Base-by-base conservation (phyloP, 73 alveolate species). In the Symbiodinium natans region DNA sequence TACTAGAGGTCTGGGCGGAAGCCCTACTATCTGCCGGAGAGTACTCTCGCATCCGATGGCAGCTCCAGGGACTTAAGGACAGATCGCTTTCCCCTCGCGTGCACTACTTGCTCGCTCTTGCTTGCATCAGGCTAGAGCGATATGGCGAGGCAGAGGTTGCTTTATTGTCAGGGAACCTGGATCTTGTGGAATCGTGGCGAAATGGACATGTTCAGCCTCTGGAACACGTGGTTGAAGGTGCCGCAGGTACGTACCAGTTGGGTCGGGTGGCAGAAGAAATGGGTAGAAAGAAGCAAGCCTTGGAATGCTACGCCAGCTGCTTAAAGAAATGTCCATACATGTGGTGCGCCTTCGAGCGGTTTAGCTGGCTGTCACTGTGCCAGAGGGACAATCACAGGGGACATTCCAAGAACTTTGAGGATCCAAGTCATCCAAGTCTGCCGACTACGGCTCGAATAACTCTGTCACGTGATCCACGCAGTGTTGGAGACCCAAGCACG, bases 331-430 rank as follows among this genome's bases (percentile, higher is more conserved):
- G 93, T 29, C 93, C 93, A 8, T 86, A 46, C 41, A 86, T 86
- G 93, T 86, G 93, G 93, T 48, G 93, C 34, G 93, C 93, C 40
- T 86, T 86, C 40, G 93, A 86, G 56, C 82, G 93, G 40, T 46
- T 86, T n/a, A 86, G 93, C 83, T 86, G 93, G 83, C 56, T 86
- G 41, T 46, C 83, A 21, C 39, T 86, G 93, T 86, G 93, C 59
- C 38, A 31, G 83, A 75, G 46, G 17, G 52, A 83, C 71, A 52
- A 33, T 40, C 41, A 54, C 42, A 82, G 36, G 5, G 34, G 36
- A 21, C 59, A 36, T 56, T 31, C 68, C 34, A 75, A 43, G 33
- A 83, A 86, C 36, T 86, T 86, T 54, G 93, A 29, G 31, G 27
- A 34, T 19, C 29, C 54, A 21, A 83, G 38, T 13, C n/a, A n/a